Base-by-base conservation (phyloP, 75 land plant species). In the Pinus albicaulis region DNA sequence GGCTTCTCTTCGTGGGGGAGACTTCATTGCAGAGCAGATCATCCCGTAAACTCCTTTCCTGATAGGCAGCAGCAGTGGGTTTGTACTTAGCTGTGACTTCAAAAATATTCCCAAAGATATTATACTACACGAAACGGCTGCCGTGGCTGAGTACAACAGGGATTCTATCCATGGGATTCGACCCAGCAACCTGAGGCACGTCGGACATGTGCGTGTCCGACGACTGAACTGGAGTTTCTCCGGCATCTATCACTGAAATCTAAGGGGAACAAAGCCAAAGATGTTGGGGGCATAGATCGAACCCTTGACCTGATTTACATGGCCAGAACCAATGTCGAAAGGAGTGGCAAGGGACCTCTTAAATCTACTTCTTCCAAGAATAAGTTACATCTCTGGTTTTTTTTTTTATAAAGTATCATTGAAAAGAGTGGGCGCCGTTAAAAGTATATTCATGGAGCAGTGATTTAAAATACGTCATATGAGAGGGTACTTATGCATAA, bases 1-100 rank as follows among this genome's bases (percentile, higher is more conserved):
- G n/a, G n/a, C n/a, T n/a, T n/a, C n/a, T n/a, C n/a, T n/a, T n/a
- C n/a, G n/a, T n/a, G n/a, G n/a, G n/a, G n/a, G n/a, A n/a, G n/a
- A n/a, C n/a, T 28, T 28, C 28, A 28, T 28, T 28, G 28, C 28
- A 28, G 28, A 28, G 28, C 98, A 95, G 19, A 95, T 95, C 62
- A 95, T 87, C 14, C 98, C 98, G 78, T 95, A 95, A 12, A 95
- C 95, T 31, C 98, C 98, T 73, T 90, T 95, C 28, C 98, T 95
- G 28, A 95, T 90, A 20, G 98, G 95, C 87, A 92, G 82, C 66
- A 95, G 87, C 0, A 95, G 98, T 28, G 91, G 91, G 91, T 74
- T 78, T 82, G 81, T 95, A 95, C 71, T 92, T 95, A 56, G 92
- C 79, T 56, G 96, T 94, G 57, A 95, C 91, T 82, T 95, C 98